Conservation (phyloP, 1,284 basidiomycete species). For the Fomes fomentarius region DNA sequence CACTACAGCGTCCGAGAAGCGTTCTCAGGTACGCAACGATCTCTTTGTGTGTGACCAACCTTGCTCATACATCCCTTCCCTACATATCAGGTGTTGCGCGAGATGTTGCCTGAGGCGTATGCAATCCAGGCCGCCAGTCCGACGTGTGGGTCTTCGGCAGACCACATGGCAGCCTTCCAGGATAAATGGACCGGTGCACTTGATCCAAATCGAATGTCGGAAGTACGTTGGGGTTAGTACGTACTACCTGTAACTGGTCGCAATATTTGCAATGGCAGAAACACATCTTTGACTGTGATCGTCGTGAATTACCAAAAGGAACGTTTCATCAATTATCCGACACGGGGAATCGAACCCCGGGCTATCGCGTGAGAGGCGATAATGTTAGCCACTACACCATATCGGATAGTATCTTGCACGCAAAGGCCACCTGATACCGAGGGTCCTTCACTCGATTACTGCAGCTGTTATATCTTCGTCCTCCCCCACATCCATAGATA, state of each 20-base stretch:
- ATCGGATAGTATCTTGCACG: conserved; percentile 7
- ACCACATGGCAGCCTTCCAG: conserved; percentile 28
- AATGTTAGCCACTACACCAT: conserved; percentile 26
- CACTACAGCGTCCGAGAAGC: conserved; percentile 66
- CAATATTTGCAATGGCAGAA: no score
- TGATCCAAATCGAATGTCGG: conserved; percentile 19
- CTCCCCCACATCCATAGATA: no score
- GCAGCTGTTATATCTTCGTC: no score
- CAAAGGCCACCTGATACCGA: no score
- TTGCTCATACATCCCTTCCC: not conserved
- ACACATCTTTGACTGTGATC: no score
- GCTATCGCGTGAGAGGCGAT: conserved; percentile 25
- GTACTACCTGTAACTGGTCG: no score
- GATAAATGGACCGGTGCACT: conserved; percentile 17
- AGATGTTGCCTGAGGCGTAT: conserved; percentile 59
- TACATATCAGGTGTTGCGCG: conserved; percentile 50
- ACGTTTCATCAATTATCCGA: no score
- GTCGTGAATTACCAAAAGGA: no score
- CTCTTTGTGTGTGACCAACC: no score
- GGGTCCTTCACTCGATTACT: no score
- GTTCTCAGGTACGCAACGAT: conserved; percentile 79
- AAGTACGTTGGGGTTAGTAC: conserved; percentile 18
- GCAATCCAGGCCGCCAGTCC: conserved; percentile 42
- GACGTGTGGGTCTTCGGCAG: conserved; percentile 23
- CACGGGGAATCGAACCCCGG: conserved; percentile 24